These are phyloP conservation scores for Hypoxylon sp. DNA, from an alignment of 2,329 filamentous ascomycete species.

Conservation along the genomic window DNA sequence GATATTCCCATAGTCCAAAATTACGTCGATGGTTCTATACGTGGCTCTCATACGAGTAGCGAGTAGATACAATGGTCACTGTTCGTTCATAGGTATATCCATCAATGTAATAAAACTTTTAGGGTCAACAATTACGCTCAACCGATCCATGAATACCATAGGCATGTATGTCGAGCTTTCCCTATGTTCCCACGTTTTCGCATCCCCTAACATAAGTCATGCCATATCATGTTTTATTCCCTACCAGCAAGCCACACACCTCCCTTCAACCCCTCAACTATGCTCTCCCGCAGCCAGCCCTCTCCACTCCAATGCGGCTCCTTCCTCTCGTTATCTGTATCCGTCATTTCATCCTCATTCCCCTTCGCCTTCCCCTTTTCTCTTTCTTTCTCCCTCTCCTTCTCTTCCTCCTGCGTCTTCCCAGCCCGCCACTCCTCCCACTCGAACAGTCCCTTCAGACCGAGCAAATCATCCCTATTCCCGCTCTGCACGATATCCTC, in stretches of 20 bases:
- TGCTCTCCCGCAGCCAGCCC: constrained; percentile 71
- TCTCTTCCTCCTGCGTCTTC: constrained; percentile 48
- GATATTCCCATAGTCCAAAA: neutral
- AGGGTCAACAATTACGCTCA: neutral
- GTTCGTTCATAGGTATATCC: neutral
- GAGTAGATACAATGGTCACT: neutral
- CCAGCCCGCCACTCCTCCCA: constrained; percentile 65
- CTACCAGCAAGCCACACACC: constrained; percentile 66
- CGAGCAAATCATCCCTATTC: constrained; percentile 59
- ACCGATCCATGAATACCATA: neutral
- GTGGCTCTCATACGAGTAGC: neutral
- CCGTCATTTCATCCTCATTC: constrained; percentile 30
- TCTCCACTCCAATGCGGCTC: constrained; percentile 53
- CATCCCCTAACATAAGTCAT: constrained; percentile 5
- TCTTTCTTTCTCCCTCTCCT: constrained; percentile 45
- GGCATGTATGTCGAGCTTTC: neutral
- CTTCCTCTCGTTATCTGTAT: constrained; percentile 15
- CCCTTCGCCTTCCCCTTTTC: constrained; percentile 40
- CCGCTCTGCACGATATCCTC: constrained; percentile 58
- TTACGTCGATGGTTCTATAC: neutral
- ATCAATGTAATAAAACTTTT: neutral
- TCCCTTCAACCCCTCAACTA: constrained; percentile 70
- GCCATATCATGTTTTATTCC: constrained; percentile 35
- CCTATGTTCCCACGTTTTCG: neutral
- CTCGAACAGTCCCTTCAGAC: constrained; percentile 68